These are phyloP conservation scores for Talaromyces wortmannii DNA, from an alignment of 495 filamentous ascomycete species.

Conservation along the genomic window DNA sequence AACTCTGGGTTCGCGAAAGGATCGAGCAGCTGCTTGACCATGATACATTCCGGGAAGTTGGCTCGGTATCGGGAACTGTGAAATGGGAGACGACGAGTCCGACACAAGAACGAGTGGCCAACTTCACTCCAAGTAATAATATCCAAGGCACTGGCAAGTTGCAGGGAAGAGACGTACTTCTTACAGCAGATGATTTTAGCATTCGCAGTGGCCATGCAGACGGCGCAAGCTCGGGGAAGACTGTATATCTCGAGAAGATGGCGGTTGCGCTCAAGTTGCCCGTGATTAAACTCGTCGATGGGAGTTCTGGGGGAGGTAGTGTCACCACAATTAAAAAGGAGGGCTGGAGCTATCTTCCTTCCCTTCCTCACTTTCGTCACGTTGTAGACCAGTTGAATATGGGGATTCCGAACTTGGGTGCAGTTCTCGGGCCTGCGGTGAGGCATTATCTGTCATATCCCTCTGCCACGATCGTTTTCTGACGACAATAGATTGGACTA, in stretches of 20 bases:
- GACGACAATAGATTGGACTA: conserved; percentile 43
- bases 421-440: conserved; percentile 53
- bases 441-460: conserved; percentile 2
- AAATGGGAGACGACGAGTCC: conserved; percentile 44
- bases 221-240: conserved; percentile 50
- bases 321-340: conserved; percentile 50
- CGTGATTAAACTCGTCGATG: conserved; percentile 57
- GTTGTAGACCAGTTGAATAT: conserved; percentile 51
- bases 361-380: conserved; percentile 40
- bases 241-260: conserved; percentile 51
- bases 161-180: conserved; percentile 44
- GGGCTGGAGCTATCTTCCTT: conserved; percentile 51
- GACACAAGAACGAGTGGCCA: conserved; percentile 39
- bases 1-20: conserved; percentile 59
- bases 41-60: conserved; percentile 48
- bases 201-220: conserved; percentile 58
- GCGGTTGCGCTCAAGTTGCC: conserved; percentile 44
- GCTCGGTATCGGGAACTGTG: conserved; percentile 52
- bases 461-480: conserved; percentile 2
- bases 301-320: conserved; percentile 53
- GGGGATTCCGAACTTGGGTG: conserved; percentile 56
- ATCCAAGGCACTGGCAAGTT: conserved; percentile 47
- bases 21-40: conserved; percentile 48
- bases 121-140: conserved; percentile 49
- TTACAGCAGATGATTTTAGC: conserved; percentile 60